These are phyloP conservation scores for Tetradesmus obliquus DNA, from an alignment of 139 green algal species.

Conservation along the genomic window DNA sequence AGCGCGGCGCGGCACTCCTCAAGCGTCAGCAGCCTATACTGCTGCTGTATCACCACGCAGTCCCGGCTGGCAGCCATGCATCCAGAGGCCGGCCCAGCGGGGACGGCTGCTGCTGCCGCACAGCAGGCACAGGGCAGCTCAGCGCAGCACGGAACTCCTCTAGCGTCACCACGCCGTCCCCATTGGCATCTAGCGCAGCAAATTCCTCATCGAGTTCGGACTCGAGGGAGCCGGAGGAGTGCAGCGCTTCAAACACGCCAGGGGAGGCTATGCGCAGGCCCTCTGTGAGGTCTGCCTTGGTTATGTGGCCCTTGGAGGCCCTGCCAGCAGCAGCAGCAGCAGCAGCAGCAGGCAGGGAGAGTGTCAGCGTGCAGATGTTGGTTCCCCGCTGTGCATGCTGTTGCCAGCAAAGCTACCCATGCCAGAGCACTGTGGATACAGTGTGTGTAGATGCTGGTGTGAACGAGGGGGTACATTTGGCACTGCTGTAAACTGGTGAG, in stretches of 20 bases:
- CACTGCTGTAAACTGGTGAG: too few relatives aligned
- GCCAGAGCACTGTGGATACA: not conserved
- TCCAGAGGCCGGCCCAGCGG: not conserved
- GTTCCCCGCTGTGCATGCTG: too few relatives aligned
- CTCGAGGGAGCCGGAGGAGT: constrained; percentile 37
- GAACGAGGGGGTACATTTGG: too few relatives aligned
- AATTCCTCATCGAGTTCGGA: constrained; percentile 60
- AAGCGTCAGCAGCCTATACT: not conserved
- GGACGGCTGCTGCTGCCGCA: not conserved
- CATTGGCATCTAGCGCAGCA: constrained; percentile 49
- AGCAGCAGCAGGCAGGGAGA: not conserved
- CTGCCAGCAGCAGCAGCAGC: constrained; percentile 6
- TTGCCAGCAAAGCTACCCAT: not conserved
- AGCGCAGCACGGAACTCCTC: constrained; percentile 66
- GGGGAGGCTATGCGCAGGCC: constrained; percentile 42
- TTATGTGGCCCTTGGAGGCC: constrained; percentile 49
- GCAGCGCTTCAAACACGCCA: constrained; percentile 23
- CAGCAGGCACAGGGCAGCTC: not conserved
- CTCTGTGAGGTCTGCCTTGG: constrained; percentile 54
- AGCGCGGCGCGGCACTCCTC: constrained; percentile 17
- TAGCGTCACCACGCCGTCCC: constrained; percentile 56
- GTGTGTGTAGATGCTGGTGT: not conserved
- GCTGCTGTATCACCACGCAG: constrained; percentile 41
- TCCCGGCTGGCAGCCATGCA: not conserved
- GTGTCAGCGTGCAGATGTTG: too few relatives aligned